phyloP scores from a whole-genome alignment of 371 early-diverging fungal genomes.

The Mortierella sp. region DNA sequence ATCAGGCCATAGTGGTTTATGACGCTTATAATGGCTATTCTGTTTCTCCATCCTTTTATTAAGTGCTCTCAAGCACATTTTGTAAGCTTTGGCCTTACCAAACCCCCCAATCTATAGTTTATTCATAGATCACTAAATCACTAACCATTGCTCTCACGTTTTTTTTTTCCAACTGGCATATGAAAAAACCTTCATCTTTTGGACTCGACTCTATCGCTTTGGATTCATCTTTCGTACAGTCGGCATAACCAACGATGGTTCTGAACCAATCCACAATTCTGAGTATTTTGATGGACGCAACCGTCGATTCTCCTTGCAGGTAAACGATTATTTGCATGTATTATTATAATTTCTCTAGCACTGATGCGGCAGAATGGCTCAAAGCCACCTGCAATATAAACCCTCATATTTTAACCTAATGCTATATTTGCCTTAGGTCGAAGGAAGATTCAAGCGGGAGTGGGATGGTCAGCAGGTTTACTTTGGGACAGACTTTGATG shows the following conservation, averaged over 20 bases:
- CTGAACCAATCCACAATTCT: conserved; percentile 47
- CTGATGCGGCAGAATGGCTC: neutral
- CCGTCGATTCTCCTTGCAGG: conserved; percentile 69
- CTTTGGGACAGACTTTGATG: conserved; percentile 70
- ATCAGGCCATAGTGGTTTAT: neutral
- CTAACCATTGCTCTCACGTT: conserved; percentile 16
- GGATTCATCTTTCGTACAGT: conserved; percentile 10
- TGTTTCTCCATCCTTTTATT: conserved; percentile 1
- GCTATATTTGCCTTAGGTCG: conserved; percentile 35
- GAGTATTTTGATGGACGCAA: conserved; percentile 69
- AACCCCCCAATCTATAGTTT: neutral
- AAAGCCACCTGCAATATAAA: neutral
- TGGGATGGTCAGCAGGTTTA: conserved; percentile 70
- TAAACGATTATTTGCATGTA: conserved; percentile 4
- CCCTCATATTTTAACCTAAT: neutral
- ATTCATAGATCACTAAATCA: conserved; percentile 3
- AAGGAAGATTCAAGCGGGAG: conserved; percentile 70
- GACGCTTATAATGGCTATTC: neutral
- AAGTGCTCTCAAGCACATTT: neutral
- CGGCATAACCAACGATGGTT: conserved; percentile 57
- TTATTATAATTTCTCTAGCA: too few relatives aligned
- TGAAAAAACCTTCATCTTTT: neutral
- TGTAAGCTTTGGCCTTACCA: neutral
- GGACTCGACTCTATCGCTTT: neutral
- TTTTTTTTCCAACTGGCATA: neutral